A percentile compares a stretch with the other conserved stretches of the same genome.
Evolutionary conservation across 148 eudicot species (phyloP).

Genomic region (Vaccinium vitisidaea): DNA sequence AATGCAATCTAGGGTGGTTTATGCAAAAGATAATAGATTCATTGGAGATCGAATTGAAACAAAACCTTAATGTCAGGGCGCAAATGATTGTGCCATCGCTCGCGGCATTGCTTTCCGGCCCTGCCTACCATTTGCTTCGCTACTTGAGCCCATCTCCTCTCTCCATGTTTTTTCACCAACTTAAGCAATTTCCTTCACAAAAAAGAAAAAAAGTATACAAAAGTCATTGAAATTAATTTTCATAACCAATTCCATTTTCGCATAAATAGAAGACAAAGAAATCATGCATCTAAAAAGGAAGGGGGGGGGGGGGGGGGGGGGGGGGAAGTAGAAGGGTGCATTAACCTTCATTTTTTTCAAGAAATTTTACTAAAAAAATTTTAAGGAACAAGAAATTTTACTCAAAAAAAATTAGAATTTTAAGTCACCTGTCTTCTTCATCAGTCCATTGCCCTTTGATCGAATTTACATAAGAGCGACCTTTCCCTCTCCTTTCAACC

Average conservation of each 20-base stretch:
- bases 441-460: slow-evolving; percentile 80
- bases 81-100: slow-evolving; percentile 81
- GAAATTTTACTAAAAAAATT: no score
- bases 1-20: neutral
- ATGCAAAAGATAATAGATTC: neutral
- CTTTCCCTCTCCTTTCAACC: slow-evolving; percentile 22
- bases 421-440: slow-evolving; percentile 65
- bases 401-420: neutral
- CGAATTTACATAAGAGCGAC: slow-evolving; percentile 15
- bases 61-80: slow-evolving; percentile 72
- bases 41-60: neutral
- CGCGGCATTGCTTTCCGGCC: slow-evolving; percentile 85
- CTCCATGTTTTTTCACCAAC: slow-evolving; percentile 52
- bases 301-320: no score
- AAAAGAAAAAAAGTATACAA: neutral
- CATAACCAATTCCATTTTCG: neutral
- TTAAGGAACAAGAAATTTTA: neutral
- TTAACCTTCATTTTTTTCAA: no score
- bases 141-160: slow-evolving; percentile 55
- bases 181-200: slow-evolving; percentile 39
- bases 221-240: neutral
- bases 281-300: neutral
- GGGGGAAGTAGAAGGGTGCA: no score
- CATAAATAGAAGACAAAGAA: neutral
- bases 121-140: slow-evolving; percentile 52